Conservation (phyloP, 2,329 filamentous ascomycete genomes). For the Arachnomyces sp. region DNA sequence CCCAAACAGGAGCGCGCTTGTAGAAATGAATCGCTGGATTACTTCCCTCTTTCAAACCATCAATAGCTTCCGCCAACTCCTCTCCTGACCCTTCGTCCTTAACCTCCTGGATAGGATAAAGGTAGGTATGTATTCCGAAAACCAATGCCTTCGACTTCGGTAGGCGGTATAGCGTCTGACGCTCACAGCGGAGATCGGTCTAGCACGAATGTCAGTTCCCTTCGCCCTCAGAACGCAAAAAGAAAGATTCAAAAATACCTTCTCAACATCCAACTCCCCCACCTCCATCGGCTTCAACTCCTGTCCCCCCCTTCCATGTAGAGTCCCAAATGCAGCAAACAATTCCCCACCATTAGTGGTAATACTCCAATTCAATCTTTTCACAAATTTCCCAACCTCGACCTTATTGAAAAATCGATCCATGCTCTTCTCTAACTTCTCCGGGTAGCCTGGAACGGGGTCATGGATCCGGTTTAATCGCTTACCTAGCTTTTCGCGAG, state of each 20-base stretch:
- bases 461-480: conserved; percentile 49
- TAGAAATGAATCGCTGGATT: conserved; percentile 53
- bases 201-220: conserved; percentile 11
- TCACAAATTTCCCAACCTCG: conserved; percentile 48
- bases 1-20: conserved; percentile 52
- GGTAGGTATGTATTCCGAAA: conserved; percentile 58
- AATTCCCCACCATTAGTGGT: conserved; percentile 29
- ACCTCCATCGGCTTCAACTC: conserved; percentile 18
- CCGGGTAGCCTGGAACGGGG: conserved; percentile 51
- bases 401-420: conserved; percentile 53
- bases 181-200: conserved; percentile 49
- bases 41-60: conserved; percentile 51
- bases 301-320: conserved; percentile 23
- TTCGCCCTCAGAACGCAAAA: conserved; percentile 9
- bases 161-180: conserved; percentile 55
- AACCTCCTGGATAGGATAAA: conserved; percentile 48
- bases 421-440: conserved; percentile 53
- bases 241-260: conserved; percentile 21
- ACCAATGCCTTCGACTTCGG: conserved; percentile 48
- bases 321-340: conserved; percentile 32
- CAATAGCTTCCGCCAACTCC: conserved; percentile 50
- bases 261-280: conserved; percentile 39
- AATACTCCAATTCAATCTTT: conserved; percentile 46
- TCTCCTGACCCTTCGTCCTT: conserved; percentile 51
- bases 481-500: conserved; percentile 47